Evolutionary conservation across 2,329 filamentous ascomycete genomes (phyloP), one percentile per base, ranked within the genome.

Genomic region (Harringtonia lauricola): DNA sequence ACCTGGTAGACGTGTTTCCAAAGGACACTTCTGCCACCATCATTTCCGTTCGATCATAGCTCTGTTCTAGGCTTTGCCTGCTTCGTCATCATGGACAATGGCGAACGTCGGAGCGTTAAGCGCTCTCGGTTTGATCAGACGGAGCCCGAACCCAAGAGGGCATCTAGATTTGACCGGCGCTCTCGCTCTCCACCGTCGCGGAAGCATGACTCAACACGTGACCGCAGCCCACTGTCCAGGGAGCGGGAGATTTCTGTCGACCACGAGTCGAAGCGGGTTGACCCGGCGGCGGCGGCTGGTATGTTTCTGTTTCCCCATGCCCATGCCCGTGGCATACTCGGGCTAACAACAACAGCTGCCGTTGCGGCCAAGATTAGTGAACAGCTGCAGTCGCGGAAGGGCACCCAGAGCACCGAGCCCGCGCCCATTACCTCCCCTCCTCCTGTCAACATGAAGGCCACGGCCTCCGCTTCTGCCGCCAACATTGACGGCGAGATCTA

Each of bases 81-180:
- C 9, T n/a, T 12, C n/a, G 19, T 18, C 19, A 13, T 37, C 38
- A 88, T 94, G 87, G 79, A 84, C 52, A 86, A 92, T 56, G 73
- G 82, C 50, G 84, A 89, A 54, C 76, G 81, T 59, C 78, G 79
- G 49, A 71, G 70, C 48, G 68, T 71, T 48, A 94, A 94, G 71
- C 83, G 88, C 49, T 95, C 88, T 58, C 87, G 90, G 62, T 95
- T 96, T 64, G 90, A 96, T 60, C 86, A 94, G 63, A 92, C 81
- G 38, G 86, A 90, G 60, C 80, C 85, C 7, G 86, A 92, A 57
- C 79, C 83, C 45, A 82, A 81, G 57, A 74, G 80, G 54, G 59
- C 74, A 36, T 94, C 88, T 40, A 79, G 89, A 59, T 95, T 95
- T 64, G 90, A 95, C 65, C 80, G 89, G 55, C 83, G 92, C 55